Percentiles rank a stretch among this genome's conserved stretches.
Conservation (phyloP, 805 yeast species). For the Wickerhamiella cacticola region DNA sequence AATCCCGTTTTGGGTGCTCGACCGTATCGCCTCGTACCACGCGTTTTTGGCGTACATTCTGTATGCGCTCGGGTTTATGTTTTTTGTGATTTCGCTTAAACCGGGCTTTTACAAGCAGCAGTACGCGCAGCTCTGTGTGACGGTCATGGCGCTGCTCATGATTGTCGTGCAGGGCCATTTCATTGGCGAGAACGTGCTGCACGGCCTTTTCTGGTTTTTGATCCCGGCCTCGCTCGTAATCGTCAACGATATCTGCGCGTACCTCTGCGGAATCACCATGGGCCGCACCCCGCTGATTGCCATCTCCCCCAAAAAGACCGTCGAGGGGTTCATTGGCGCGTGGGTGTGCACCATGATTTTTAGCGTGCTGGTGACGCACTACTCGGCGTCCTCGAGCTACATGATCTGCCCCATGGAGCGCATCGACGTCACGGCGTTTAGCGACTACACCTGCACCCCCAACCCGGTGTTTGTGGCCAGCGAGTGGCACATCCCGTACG, state of each 20-base stretch:
- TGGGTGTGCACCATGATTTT: constrained; percentile 85
- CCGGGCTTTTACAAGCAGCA: constrained; percentile 85
- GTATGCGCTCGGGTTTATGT: constrained; percentile 76
- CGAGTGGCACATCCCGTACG: constrained; percentile 54
- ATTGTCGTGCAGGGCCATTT: constrained; percentile 92
- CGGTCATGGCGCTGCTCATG: constrained; percentile 83
- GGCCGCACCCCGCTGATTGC: constrained; percentile 87
- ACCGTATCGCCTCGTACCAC: constrained; percentile 62
- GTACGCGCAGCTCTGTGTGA: constrained; percentile 83
- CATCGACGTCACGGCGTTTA: constrained; percentile 43
- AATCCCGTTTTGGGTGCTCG: constrained; percentile 40
- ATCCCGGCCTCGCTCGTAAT: constrained; percentile 86
- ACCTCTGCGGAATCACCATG: constrained; percentile 91
- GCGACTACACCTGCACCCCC: constrained; percentile 60
- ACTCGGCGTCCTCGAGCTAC: constrained; percentile 54
- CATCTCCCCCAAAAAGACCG: constrained; percentile 93
- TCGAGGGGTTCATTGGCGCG: constrained; percentile 95
- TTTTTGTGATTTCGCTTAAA: constrained; percentile 78
- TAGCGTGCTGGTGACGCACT: constrained; percentile 52
- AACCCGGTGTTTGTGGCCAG: constrained; percentile 85
- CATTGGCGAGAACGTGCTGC: constrained; percentile 76
- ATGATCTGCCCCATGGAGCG: constrained; percentile 78
- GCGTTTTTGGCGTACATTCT: constrained; percentile 71
- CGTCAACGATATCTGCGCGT: constrained; percentile 91
- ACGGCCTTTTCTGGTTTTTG: constrained; percentile 89